Evolutionary conservation across 2,329 filamentous ascomycete genomes (phyloP), one percentile per base, ranked within the genome.

Genomic region (Penicillium sp.): DNA sequence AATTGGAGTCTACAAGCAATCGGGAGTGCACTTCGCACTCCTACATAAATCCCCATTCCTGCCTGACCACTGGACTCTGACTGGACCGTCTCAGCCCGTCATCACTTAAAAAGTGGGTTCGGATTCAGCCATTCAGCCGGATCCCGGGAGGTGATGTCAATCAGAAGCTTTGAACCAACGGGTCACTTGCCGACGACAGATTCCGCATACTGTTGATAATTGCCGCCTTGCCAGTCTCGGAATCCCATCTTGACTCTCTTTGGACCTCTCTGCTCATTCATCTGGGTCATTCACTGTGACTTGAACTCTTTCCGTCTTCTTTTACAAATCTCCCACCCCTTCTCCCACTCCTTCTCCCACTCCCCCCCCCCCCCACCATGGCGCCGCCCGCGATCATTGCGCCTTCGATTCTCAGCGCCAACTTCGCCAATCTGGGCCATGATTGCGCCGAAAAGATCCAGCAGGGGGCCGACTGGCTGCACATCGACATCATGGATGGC

Each of bases 401-500:
- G 12, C 93, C 93, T 28, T 97, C 91, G n/a, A 97, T 98, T 62
- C 84, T 98, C 52, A 94, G 90, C 64, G 91, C 91, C 57, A 91
- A 98, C 78, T 98, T 98, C 73, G 90, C 83, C 64, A 79, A 85
- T 56, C 81, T 98, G 49, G 90, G 91, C 61, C 80, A 83, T 63
- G 91, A 89, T 69, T 98, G 93, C 75, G 82, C 83, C 44, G 81
- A 82, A 62, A 95, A 90, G 50, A 96, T 98, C 63, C 78, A 80
- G 44, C 82, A 90, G 57, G 88, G 90, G 49, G 89, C 90, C 56
- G 88, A 96, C 76, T 95, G 88, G 87, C 80, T 94, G 60, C 89
- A 96, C 73, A 86, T 96, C 62, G 91, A 97, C 70, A 96, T 96
- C 68, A 90, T 94, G 91, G 93, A 98, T 70, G 93, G 93, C 48